These are phyloP conservation scores for Gyromitra esculenta DNA, from an alignment of 2,329 filamentous ascomycete genomes.

Conservation along the genomic window DNA sequence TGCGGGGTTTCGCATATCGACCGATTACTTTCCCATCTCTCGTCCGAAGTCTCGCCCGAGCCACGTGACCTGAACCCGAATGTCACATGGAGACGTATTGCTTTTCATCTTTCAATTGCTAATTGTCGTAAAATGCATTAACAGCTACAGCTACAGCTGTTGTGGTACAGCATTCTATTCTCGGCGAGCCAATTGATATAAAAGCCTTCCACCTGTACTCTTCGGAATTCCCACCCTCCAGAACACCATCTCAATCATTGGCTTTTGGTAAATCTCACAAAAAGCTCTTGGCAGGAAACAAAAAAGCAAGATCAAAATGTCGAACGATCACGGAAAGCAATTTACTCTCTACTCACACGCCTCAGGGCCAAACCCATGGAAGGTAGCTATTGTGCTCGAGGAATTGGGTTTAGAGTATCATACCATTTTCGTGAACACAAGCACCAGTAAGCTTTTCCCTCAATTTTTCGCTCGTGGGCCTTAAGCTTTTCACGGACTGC, in stretches of 20 bases:
- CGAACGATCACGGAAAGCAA: slow-evolving; percentile 34
- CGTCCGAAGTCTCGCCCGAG: slow-evolving; percentile 17
- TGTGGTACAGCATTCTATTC: not conserved
- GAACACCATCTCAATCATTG: not conserved
- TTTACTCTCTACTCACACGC: slow-evolving; percentile 54
- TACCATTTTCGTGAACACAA: slow-evolving; percentile 19
- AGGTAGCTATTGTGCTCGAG: slow-evolving; percentile 57
- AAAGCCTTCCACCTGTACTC: not conserved
- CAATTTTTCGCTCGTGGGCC: not conserved
- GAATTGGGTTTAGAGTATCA: slow-evolving; percentile 55
- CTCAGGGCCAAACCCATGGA: slow-evolving; percentile 57
- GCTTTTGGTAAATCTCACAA: not conserved
- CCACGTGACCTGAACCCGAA: not conserved
- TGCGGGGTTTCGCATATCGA: not conserved
- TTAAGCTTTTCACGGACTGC: not conserved
- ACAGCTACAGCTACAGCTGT: too few relatives aligned
- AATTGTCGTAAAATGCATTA: too few relatives aligned
- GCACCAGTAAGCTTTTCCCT: slow-evolving; percentile 7
- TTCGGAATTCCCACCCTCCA: not conserved
- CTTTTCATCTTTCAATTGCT: not conserved
- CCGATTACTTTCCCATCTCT: not conserved
- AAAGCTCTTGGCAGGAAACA: not conserved
- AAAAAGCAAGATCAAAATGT: not conserved
- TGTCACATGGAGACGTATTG: not conserved
- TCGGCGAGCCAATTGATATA: not conserved